Conservation (phyloP, 306 rosid species). For the Ormosia semicastrata region DNA sequence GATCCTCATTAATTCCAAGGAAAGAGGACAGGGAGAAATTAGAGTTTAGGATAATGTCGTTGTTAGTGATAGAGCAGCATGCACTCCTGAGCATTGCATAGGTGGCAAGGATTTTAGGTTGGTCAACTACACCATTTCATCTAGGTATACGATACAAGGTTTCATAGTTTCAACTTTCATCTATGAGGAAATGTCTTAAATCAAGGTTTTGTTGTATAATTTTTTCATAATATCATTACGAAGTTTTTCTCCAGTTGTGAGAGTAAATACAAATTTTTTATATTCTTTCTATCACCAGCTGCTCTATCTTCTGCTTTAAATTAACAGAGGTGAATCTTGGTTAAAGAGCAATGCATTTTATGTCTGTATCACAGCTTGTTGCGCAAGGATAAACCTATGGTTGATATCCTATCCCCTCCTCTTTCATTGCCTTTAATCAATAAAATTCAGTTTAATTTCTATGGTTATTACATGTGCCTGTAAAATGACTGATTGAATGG, state of each 20-base stretch:
- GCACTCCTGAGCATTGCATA: neutral
- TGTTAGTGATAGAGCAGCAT: neutral
- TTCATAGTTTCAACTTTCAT: neutral
- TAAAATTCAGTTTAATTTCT: neutral
- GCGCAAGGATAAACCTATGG: neutral
- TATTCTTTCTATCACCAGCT: neutral
- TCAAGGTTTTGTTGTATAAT: neutral
- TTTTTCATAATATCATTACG: neutral
- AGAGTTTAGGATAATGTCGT: neutral
- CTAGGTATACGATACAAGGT: neutral
- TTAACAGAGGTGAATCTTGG: neutral
- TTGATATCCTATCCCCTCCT: neutral
- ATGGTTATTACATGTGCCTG: neutral
- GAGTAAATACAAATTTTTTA: neutral
- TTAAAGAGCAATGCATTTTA: neutral
- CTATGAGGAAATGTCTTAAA: neutral
- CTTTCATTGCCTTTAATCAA: neutral
- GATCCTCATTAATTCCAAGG: neutral
- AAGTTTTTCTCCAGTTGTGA: neutral
- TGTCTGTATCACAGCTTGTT: neutral
- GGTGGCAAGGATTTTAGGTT: slow-evolving; percentile 18
- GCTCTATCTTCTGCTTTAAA: neutral
- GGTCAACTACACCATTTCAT: neutral
- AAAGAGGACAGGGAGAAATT: neutral
- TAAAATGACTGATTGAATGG: neutral